Base-by-base conservation (phyloP, 129 eudicot genomes). In the Arctium lappa region DNA sequence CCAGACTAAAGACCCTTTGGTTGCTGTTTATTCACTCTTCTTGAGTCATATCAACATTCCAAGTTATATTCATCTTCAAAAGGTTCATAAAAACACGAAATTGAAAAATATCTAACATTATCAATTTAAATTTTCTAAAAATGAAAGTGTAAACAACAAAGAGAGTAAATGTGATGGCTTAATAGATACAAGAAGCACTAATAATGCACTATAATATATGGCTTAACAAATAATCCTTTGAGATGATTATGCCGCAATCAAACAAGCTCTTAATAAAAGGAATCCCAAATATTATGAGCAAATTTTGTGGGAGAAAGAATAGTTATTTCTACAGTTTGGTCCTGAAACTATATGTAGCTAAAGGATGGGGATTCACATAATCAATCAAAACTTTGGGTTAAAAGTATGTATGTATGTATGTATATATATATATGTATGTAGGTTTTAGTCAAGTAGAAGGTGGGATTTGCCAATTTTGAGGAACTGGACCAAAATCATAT, bases 401-500 rank as follows among this genome's bases (percentile, higher is more conserved):
- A 60, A 60, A 53, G 27, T 53, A 13, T n/a, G 68, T 60, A 16
- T 16, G 68, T 60, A 16, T 60, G 10, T 40, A 6, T 39, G 44
- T 2, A 4, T 22, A 22, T 22, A 22, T 22, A 4, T 42, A 42
- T 42, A 2, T 8, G 4, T 37, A 6, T 39, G 44, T 2, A 4
- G 56, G 9, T 60, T 16, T 60, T 60, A 33, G 50, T 91, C 68
- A 94, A 15, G 98, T 94, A 31, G 98, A 72, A 65, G 89, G 63
- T 4, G 98, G 98, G 76, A 84, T 84, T 82, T 85, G 80, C 98
- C 98, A 94, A 10, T 81, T 77, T 77, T 81, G 85, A 69, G 93
- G 97, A 30, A 92, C 70, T 0, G 97, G 98, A 53, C 98, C 98
- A 75, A 81, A 4, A 66, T 94, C 98, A 8, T 91, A 92, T 70